phyloP scores from a whole-genome alignment of 2,329 filamentous ascomycete species.

The Sporothrix brasiliensis region DNA sequence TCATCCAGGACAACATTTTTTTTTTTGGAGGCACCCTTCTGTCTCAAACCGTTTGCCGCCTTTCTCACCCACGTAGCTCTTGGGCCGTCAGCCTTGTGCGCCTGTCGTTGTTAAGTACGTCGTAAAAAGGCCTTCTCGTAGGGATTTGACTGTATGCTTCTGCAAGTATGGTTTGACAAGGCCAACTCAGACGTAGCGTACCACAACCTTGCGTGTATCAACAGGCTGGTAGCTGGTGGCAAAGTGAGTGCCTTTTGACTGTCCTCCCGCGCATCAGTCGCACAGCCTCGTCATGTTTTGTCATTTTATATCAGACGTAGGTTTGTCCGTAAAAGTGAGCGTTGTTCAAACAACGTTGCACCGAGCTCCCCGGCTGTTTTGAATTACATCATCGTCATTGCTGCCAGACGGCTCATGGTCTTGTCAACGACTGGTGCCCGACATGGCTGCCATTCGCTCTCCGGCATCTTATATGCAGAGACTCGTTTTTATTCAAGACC shows the following conservation, averaged over 20 bases:
- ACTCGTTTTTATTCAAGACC: too few species aligned
- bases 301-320: too few species aligned
- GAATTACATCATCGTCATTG: not conserved
- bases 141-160: not conserved
- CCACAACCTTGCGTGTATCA: not conserved
- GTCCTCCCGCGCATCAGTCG: not conserved
- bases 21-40: conserved; percentile 18
- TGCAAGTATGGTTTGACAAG: not conserved
- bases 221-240: not conserved
- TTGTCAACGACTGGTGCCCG: not conserved
- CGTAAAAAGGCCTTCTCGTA: not conserved
- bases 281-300: too few species aligned
- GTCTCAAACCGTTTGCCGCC: not conserved
- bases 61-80: not conserved
- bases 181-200: not conserved
- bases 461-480: not conserved
- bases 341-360: not conserved
- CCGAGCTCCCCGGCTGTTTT: not conserved
- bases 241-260: too few species aligned
- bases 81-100: not conserved
- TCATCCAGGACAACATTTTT: conserved; percentile 65
- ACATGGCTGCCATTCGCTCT: conserved; percentile 4
- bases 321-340: not conserved
- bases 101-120: not conserved
- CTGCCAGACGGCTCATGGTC: not conserved